Evolutionary conservation across 306 rosid genomes (phyloP).

Genomic region (Cicer arietinum): DNA sequence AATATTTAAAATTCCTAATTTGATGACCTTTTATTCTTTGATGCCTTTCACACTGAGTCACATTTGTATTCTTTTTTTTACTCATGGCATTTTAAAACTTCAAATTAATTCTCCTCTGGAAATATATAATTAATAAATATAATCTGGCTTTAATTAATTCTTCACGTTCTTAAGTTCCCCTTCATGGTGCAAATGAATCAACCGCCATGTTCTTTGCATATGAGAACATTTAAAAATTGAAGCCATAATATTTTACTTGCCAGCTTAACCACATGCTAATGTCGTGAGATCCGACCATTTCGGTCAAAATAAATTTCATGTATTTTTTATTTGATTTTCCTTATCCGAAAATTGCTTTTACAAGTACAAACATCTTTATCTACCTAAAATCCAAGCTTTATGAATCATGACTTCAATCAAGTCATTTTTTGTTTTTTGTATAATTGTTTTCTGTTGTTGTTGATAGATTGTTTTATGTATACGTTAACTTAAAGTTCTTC

Average conservation of each 20-base stretch:
- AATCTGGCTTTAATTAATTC: slow-evolving; percentile 42
- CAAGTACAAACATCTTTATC: slow-evolving; percentile 46
- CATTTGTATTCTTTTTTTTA: background rate
- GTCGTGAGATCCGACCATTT: slow-evolving; percentile 74
- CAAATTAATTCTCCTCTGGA: slow-evolving; percentile 9
- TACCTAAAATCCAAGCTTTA: slow-evolving; percentile 44
- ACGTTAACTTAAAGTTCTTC: slow-evolving; percentile 7
- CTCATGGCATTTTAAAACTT: background rate
- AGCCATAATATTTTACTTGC: slow-evolving; percentile 47
- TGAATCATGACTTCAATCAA: slow-evolving; percentile 23
- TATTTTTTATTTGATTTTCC: slow-evolving; percentile 47
- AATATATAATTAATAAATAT: slow-evolving; percentile 15
- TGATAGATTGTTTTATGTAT: slow-evolving; percentile 26
- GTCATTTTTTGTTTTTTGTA: slow-evolving; percentile 36
- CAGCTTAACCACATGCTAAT: slow-evolving; percentile 77
- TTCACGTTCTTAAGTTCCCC: slow-evolving; percentile 48
- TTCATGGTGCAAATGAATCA: slow-evolving; percentile 55
- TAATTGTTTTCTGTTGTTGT: background rate
- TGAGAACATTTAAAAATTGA: slow-evolving; percentile 48
- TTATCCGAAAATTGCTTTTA: slow-evolving; percentile 48
- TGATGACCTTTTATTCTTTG: slow-evolving; percentile 27
- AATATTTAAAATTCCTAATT: slow-evolving; percentile 16
- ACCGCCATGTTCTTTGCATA: slow-evolving; percentile 56
- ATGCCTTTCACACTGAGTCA: slow-evolving; percentile 29
- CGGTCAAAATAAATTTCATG: slow-evolving; percentile 56